Evolutionary conservation across 2,329 filamentous ascomycete genomes (phyloP).

Genomic region (Stachybotrys chartarum): DNA sequence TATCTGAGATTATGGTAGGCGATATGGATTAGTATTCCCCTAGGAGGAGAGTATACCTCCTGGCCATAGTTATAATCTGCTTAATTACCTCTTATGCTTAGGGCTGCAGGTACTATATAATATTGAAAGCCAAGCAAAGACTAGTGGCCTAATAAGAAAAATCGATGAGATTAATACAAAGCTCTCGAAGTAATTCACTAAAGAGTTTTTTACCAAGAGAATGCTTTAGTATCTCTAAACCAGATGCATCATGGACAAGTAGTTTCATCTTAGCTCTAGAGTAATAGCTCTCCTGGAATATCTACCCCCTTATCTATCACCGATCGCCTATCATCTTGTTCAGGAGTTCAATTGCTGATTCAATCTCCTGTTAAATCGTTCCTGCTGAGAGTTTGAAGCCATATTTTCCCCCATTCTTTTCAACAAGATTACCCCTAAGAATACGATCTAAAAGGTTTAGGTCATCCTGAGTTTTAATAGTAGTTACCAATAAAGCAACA

Average conservation of each 20-base stretch:
- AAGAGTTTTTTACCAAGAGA: conserved; percentile 5
- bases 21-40: conserved; percentile 16
- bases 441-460: conserved; percentile 10
- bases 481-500: conserved; percentile 17
- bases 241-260: conserved; percentile 14
- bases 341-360: conserved; percentile 12
- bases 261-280: conserved; percentile 17
- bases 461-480: conserved; percentile 4
- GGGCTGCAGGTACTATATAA: background rate
- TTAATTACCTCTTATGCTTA: conserved; percentile 1
- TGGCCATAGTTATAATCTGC: conserved; percentile 12
- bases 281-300: conserved; percentile 25
- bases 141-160: conserved; percentile 14
- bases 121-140: conserved; percentile 14
- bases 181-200: conserved; percentile 4
- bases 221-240: conserved; percentile 11
- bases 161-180: conserved; percentile 13
- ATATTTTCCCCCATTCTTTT: background rate
- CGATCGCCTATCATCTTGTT: conserved; percentile 14
- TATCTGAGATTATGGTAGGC: conserved; percentile 14
- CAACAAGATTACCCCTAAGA: conserved; percentile 11
- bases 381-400: background rate
- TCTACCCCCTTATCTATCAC: conserved; percentile 24
- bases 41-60: conserved; percentile 16
- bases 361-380: conserved; percentile 1